A percentile compares a stretch with the other conserved stretches of the same genome.
These are phyloP conservation scores for Nymphaea colorata DNA, from an alignment of 164 flowering plant species.

Conservation along the genomic window DNA sequence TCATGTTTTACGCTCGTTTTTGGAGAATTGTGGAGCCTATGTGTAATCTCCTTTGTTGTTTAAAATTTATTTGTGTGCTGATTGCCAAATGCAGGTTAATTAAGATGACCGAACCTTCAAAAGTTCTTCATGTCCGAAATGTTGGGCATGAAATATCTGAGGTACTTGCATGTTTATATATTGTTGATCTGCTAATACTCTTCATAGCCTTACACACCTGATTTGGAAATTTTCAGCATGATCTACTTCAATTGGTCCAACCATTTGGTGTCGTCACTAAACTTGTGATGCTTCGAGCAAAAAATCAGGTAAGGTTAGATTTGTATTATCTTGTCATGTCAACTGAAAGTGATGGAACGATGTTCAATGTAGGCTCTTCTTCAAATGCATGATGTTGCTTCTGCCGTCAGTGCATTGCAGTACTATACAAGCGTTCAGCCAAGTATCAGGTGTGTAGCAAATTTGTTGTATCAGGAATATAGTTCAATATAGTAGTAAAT, in stretches of 20 bases:
- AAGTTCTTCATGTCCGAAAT: slow-evolving; percentile 94
- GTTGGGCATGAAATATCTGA: slow-evolving; percentile 97
- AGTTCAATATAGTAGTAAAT: too few species aligned
- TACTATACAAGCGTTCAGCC: slow-evolving; percentile 77
- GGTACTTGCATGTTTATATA: slow-evolving; percentile 22
- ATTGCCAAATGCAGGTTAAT: slow-evolving; percentile 1
- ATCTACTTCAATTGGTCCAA: slow-evolving; percentile 86
- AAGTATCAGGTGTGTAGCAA: slow-evolving; percentile 45
- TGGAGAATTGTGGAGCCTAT: not conserved
- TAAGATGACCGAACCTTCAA: slow-evolving; percentile 87
- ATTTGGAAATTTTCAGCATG: slow-evolving; percentile 41
- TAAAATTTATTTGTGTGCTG: not conserved
- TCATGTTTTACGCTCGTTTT: not conserved
- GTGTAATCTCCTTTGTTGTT: not conserved
- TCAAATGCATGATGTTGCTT: slow-evolving; percentile 87
- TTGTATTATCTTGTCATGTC: slow-evolving; percentile 1
- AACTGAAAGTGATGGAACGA: not conserved
- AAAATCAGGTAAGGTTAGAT: slow-evolving; percentile 69
- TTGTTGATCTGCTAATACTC: too few species aligned
- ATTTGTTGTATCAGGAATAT: too few species aligned
- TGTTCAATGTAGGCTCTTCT: slow-evolving; percentile 61
- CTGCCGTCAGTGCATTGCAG: slow-evolving; percentile 74
- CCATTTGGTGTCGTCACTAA: slow-evolving; percentile 86
- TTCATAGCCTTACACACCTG: not conserved
- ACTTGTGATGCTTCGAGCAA: slow-evolving; percentile 95